Evolutionary conservation across 2,329 filamentous ascomycete species (phyloP).

Genomic region (Penicillium vulpinum): DNA sequence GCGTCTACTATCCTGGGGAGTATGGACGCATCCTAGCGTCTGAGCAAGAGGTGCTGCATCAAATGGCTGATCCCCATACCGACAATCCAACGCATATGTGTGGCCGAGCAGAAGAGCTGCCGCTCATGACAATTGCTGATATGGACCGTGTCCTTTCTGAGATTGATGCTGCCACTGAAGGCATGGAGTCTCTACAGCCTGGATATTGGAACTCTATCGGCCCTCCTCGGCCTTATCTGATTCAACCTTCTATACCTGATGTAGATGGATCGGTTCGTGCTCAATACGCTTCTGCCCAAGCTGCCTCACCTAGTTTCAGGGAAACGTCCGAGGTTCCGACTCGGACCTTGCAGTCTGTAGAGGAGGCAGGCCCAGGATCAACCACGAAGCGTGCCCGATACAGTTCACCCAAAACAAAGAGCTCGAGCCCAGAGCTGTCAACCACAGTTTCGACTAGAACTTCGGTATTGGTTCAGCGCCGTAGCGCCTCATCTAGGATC

Average conservation of each 20-base stretch:
- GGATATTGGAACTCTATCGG: background rate
- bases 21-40: background rate
- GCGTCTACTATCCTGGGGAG: background rate
- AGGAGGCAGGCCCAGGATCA: background rate
- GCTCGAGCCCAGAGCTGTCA: background rate
- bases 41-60: background rate
- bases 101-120: background rate
- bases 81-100: background rate
- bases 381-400: background rate
- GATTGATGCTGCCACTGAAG: background rate
- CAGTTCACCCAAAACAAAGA: background rate
- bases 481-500: background rate
- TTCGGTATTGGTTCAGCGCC: background rate
- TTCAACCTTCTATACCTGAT: background rate
- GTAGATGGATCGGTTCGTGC: background rate
- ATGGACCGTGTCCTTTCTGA: background rate
- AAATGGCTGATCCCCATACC: background rate
- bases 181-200: background rate
- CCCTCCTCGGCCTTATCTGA: background rate
- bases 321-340: background rate
- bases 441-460: background rate
- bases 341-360: background rate
- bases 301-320: background rate
- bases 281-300: background rate
- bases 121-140: background rate